phyloP scores from a whole-genome alignment of 139 green algal species.

The Chlamydomonas sp. region DNA sequence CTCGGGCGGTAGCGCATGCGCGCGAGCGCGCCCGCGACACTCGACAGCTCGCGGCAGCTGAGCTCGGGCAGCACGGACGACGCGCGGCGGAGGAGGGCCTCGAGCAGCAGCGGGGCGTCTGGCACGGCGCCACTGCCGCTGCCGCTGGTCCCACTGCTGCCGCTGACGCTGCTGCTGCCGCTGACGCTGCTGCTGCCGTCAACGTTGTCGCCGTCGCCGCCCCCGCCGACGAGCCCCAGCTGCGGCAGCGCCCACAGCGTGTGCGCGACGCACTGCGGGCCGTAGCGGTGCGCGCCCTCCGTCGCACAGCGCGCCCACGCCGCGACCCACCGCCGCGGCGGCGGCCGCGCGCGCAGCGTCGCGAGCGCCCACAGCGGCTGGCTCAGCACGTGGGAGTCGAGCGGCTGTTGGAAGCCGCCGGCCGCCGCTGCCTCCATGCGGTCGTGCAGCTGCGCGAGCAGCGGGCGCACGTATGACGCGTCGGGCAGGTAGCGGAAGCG shows the following conservation, averaged over 20 bases:
- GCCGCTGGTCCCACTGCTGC: too few relatives aligned
- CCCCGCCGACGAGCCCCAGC: not conserved
- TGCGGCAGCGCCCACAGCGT: constrained; percentile 10
- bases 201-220: too few relatives aligned
- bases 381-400: not conserved
- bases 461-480: not conserved
- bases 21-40: not conserved
- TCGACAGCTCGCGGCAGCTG: constrained; percentile 4
- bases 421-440: not conserved
- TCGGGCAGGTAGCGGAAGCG: constrained; percentile 13
- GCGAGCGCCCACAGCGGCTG: constrained; percentile 15
- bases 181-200: too few relatives aligned
- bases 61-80: not conserved
- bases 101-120: too few relatives aligned
- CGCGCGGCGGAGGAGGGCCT: not conserved
- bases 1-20: constrained; percentile 11
- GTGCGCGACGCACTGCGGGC: not conserved
- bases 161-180: too few relatives aligned
- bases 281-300: not conserved
- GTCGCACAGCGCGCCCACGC: not conserved
- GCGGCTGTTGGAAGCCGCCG: too few relatives aligned
- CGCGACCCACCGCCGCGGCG: not conserved
- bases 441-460: constrained; percentile 1
- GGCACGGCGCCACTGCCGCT: too few relatives aligned
- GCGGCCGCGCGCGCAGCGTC: not conserved